Base-by-base conservation (phyloP, 202 grass and related monocot species). In the Dendrocalamus latiflorus region DNA sequence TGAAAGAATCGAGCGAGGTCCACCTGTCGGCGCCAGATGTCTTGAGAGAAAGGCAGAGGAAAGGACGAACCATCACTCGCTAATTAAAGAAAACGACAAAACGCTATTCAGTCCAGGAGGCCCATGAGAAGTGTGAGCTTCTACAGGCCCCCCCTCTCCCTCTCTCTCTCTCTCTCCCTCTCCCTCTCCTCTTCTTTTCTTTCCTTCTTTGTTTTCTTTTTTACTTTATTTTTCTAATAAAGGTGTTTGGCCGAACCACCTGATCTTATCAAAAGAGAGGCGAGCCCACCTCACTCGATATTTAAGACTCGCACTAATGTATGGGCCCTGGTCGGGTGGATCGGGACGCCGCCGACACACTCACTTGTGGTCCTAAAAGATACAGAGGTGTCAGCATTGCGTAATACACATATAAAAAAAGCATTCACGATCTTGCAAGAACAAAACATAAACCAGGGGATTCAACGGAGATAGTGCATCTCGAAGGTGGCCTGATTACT, bases 331-430 rank as follows among this genome's bases (percentile, higher is more conserved):
- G 20, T 28, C 43, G 6, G 8, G 18, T 77, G 65, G 42, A 47
- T 59, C 10, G 10, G 14, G 39, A 44, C 21, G 43, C 48, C 16
- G 65, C 30, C 65, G 42, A 70, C 54, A 60, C 45, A 78, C 45
- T 30, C 30, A 2, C 55, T 67, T 64, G n/a, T 72, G 68, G 79
- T 54, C 58, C 70, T 65, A 65, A 74, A 74, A 64, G 68, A 62
- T 25, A 8, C 28, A 38, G n/a, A 39, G 43, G 44, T 17, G 69
- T 74, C 80, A 82, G 80, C 44, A 42, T 74, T 70, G 26, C 58
- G 16, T 30, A 61, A 30, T 16, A 30, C 13, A 25, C 22, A 4
- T 5, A 1, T 58, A 25, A 5, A 10, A 57, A 26, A 58, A 49
- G 7, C 51, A 45, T 24, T 20, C 47, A 26, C 14, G 62, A 65